Conservation (phyloP, 306 rosid species). For the Fragaria nilgerrensis region DNA sequence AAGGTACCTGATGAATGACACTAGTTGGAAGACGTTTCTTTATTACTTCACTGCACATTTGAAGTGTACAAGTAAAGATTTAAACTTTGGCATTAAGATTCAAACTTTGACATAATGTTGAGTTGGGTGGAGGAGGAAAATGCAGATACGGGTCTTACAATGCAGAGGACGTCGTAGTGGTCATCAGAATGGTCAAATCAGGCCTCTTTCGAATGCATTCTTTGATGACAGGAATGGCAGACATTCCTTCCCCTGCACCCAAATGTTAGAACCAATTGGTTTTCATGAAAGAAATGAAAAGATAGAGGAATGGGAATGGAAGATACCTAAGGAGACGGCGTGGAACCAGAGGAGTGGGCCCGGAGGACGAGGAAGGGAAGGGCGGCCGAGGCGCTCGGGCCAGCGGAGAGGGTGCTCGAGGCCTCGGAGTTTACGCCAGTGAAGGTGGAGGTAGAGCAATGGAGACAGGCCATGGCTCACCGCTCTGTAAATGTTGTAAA, state of each 20-base stretch:
- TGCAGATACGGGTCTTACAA: slow-evolving; percentile 47
- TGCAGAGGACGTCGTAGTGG: slow-evolving; percentile 73
- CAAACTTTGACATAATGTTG: background rate
- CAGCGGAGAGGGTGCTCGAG: slow-evolving; percentile 65
- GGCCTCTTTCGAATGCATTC: slow-evolving; percentile 64
- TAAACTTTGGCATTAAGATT: background rate
- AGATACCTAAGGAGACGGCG: slow-evolving; percentile 74
- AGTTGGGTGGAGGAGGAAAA: background rate
- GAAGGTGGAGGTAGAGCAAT: slow-evolving; percentile 55
- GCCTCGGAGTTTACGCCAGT: slow-evolving; percentile 61
- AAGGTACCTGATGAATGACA: slow-evolving; percentile 75
- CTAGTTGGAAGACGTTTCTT: slow-evolving; percentile 63
- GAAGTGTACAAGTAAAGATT: background rate
- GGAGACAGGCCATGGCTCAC: slow-evolving; percentile 61
- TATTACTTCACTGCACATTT: slow-evolving; percentile 71
- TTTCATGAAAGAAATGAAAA: background rate
- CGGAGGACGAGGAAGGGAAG: slow-evolving; percentile 58
- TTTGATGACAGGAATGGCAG: slow-evolving; percentile 79
- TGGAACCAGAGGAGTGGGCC: slow-evolving; percentile 90
- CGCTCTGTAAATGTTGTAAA: slow-evolving; percentile 66
- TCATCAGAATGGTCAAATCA: slow-evolving; percentile 64
- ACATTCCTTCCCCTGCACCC: slow-evolving; percentile 77
- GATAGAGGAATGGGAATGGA: background rate
- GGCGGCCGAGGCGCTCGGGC: slow-evolving; percentile 78
- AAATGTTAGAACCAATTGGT: background rate